These are phyloP conservation scores for Suhomyces yuchorum DNA, from an alignment of 1,139 yeast species.

Conservation along the genomic window DNA sequence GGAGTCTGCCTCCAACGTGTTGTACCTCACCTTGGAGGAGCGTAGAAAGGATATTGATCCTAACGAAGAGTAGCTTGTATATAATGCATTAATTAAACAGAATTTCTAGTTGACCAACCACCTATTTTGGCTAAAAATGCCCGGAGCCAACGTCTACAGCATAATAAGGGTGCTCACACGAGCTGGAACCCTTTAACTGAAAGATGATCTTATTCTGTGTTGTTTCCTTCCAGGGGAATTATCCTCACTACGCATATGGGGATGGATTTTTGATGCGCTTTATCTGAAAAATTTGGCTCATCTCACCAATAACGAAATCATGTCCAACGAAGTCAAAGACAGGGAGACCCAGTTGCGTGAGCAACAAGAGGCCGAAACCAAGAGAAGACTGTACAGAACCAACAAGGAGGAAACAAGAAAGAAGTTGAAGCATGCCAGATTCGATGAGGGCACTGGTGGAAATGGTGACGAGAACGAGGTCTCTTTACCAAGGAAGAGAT, in stretches of 20 bases:
- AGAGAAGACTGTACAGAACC: conserved; percentile 43
- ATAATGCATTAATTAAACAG: conserved; percentile 6
- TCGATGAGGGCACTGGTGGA: conserved; percentile 23
- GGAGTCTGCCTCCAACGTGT: conserved; percentile 62
- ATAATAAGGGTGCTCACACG: too few relatives aligned
- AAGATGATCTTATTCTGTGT: too few relatives aligned
- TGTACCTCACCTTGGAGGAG: conserved; percentile 74
- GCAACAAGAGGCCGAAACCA: conserved; percentile 37
- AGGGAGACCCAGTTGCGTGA: conserved; percentile 32
- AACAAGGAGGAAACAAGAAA: conserved; percentile 39
- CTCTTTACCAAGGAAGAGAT: conserved; percentile 72
- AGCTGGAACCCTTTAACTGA: too few relatives aligned
- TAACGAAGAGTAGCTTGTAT: conserved; percentile 12
- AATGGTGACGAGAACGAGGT: conserved; percentile 30
- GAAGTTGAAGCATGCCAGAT: conserved; percentile 35
- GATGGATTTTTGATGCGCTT: conserved; percentile 1
- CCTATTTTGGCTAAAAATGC: neutral
- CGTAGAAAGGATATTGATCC: conserved; percentile 51
- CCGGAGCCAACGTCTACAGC: neutral
- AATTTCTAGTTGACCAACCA: neutral
- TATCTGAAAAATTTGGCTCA: conserved; percentile 12
- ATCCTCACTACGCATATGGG: neutral
- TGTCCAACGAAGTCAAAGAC: conserved; percentile 19
- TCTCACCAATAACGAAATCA: conserved; percentile 4
- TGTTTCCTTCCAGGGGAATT: neutral